Conservation (phyloP, 1,139 yeast genomes). For the Keqinozyma sinolaborantium region DNA sequence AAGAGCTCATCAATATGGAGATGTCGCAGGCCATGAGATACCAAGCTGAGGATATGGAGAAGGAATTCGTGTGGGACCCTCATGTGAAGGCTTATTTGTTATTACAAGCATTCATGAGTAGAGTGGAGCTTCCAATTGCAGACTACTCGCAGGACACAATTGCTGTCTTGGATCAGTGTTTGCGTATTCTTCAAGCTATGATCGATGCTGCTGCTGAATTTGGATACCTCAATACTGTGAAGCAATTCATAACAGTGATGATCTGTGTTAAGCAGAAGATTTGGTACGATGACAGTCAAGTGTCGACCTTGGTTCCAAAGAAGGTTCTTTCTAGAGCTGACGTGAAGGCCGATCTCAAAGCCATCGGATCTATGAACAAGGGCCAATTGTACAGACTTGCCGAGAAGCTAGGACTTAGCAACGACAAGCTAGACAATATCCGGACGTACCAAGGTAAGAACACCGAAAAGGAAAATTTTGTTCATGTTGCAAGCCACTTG, state of each 20-base stretch:
- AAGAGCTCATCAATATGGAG: conserved; percentile 87
- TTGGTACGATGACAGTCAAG: conserved; percentile 80
- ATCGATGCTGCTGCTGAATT: conserved; percentile 87
- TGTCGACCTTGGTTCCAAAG: conserved; percentile 53
- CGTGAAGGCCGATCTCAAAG: conserved; percentile 8
- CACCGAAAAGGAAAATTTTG: conserved; percentile 29
- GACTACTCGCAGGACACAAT: conserved; percentile 94
- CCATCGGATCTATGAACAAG: conserved; percentile 19
- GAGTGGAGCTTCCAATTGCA: conserved; percentile 87
- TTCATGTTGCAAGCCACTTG: conserved; percentile 40
- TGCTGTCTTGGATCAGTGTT: conserved; percentile 87
- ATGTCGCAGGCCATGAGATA: conserved; percentile 79
- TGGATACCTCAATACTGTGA: conserved; percentile 64
- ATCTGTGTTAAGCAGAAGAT: conserved; percentile 85
- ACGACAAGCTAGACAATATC: conserved; percentile 9
- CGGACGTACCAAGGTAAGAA: conserved; percentile 22
- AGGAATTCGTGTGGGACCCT: conserved; percentile 87
- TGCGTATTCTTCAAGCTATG: conserved; percentile 90
- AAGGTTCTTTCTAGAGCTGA: conserved; percentile 5
- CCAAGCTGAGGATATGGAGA: conserved; percentile 63
- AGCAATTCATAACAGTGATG: conserved; percentile 66
- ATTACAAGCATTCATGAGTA: conserved; percentile 81
- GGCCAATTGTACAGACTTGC: conserved; percentile 29
- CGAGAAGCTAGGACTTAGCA: conserved; percentile 31
- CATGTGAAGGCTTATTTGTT: conserved; percentile 87